Evolutionary conservation across 148 eudicot species (phyloP), one percentile per base, ranked within the genome.

Genomic region (Polygonum maritimum): DNA sequence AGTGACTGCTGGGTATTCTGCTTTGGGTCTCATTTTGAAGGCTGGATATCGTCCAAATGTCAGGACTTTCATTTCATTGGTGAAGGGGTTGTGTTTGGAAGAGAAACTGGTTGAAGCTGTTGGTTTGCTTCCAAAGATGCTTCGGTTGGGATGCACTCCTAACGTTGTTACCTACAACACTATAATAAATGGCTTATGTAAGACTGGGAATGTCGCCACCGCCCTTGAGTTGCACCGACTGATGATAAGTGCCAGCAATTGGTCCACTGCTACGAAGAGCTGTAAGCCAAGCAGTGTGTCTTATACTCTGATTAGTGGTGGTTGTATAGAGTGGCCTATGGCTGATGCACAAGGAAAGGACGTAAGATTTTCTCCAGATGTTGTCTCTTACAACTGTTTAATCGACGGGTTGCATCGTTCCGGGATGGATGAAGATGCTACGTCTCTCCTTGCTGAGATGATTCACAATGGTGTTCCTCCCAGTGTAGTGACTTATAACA

Each of bases 51-150:
- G 10, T 10, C 74, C 80, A 47, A 8, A 51, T 75, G 57, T 36
- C n/a, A 54, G 45, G 21, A 75, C 78, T 39, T 81, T 39, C 58
- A 69, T 49, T 19, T 38, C 83, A 11, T 22, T 81, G 38, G 6
- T 81, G n/a, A 81, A 81, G 19, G 83, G 80, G 14, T 74, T 81
- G 58, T 81, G 74, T 75, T 62, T 75, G 65, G 78, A 62, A 60
- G 76, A 15, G 75, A 21, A 71, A 58, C 21, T 75, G 48, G 65
- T 47, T 51, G 80, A 81, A 33, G 80, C 80, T 15, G 35, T 7
- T 1, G 48, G 65, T 55, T 78, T 78, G 49, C 57, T 74, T 18
- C 5, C 58, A 71, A 75, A 78, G 41, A 78, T 81, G 78, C 8
- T 39, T 44, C 49, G 40, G 31, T 74, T 78, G 71, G 83, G 80